These are phyloP conservation scores for Suillus plorans DNA, from an alignment of 768 basidiomycete genomes.

Conservation along the genomic window DNA sequence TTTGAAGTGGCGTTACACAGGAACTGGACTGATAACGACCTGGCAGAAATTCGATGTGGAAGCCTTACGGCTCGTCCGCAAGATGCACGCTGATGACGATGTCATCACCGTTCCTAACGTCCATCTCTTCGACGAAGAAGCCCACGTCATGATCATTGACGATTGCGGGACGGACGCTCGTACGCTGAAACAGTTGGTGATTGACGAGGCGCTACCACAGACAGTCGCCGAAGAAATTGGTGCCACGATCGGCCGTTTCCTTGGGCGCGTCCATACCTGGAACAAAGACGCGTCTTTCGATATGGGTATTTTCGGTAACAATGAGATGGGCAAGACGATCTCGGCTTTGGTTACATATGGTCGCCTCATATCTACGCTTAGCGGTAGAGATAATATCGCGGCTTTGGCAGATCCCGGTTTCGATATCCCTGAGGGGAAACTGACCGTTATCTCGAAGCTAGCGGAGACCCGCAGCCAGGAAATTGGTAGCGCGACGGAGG, in stretches of 20 bases:
- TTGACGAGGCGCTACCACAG: slow-evolving; percentile 31
- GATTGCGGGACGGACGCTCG: slow-evolving; percentile 45
- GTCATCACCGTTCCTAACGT: slow-evolving; percentile 50
- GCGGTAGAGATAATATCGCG: slow-evolving; percentile 29
- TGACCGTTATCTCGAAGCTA: slow-evolving; percentile 35
- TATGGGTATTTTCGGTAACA: slow-evolving; percentile 38
- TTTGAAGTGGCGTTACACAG: background rate
- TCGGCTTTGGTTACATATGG: slow-evolving; percentile 45
- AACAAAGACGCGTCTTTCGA: slow-evolving; percentile 32
- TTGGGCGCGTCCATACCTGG: slow-evolving; percentile 52
- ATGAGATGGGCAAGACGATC: slow-evolving; percentile 40
- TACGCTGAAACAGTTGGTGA: slow-evolving; percentile 43
- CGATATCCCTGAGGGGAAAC: slow-evolving; percentile 34
- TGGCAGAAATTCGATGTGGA: slow-evolving; percentile 44
- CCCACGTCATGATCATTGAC: slow-evolving; percentile 59
- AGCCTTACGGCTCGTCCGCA: slow-evolving; percentile 46
- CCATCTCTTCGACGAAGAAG: slow-evolving; percentile 47
- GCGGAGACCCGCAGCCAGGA: slow-evolving; percentile 27
- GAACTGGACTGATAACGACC: slow-evolving; percentile 23
- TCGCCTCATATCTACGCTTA: slow-evolving; percentile 39
- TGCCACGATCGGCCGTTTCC: slow-evolving; percentile 50
- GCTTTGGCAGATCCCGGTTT: slow-evolving; percentile 44
- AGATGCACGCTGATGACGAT: slow-evolving; percentile 28
- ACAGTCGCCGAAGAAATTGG: slow-evolving; percentile 47
- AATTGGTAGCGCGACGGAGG: slow-evolving; percentile 33